A percentile compares a stretch with the other conserved stretches of the same genome.
Conservation (phyloP, 441 rosid genomes). For the Gossypium gossypioides region DNA sequence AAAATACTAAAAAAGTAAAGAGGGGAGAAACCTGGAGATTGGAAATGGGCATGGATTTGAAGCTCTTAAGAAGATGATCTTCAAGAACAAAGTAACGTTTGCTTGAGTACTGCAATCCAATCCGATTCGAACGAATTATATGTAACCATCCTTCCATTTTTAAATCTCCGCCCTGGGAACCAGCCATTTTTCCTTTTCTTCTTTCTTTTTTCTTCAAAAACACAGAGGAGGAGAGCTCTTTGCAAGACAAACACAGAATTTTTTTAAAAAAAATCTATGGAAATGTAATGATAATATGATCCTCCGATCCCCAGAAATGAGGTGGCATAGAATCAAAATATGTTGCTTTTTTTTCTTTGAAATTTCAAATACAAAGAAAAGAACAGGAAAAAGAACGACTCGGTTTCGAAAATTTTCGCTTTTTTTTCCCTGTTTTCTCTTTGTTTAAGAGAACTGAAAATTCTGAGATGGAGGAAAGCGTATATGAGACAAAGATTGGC, state of each 20-base stretch:
- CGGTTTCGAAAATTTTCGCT: background rate
- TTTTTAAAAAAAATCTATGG: background rate
- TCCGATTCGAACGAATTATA: slow-evolving; percentile 61
- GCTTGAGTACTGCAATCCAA: slow-evolving; percentile 77
- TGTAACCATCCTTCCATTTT: slow-evolving; percentile 91
- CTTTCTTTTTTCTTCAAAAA: background rate
- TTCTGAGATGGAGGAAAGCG: slow-evolving; percentile 7
- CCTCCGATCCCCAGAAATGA: slow-evolving; percentile 20
- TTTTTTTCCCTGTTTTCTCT: background rate
- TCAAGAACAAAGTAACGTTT: slow-evolving; percentile 77
- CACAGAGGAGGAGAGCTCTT: background rate
- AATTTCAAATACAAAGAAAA: background rate
- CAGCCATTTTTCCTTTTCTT: slow-evolving; percentile 22
- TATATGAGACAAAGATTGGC: slow-evolving; percentile 28
- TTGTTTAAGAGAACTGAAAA: slow-evolving; percentile 10
- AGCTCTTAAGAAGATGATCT: slow-evolving; percentile 67
- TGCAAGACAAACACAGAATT: background rate
- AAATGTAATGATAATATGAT: slow-evolving; percentile 10
- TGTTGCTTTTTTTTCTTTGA: background rate
- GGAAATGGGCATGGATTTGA: slow-evolving; percentile 58
- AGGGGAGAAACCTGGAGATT: slow-evolving; percentile 37
- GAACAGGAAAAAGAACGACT: background rate
- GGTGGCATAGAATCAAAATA: background rate
- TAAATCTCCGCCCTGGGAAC: slow-evolving; percentile 22
- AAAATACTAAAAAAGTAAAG: background rate